Base-by-base conservation (phyloP, 768 basidiomycete genomes). In the Ephemerocybe angulata region DNA sequence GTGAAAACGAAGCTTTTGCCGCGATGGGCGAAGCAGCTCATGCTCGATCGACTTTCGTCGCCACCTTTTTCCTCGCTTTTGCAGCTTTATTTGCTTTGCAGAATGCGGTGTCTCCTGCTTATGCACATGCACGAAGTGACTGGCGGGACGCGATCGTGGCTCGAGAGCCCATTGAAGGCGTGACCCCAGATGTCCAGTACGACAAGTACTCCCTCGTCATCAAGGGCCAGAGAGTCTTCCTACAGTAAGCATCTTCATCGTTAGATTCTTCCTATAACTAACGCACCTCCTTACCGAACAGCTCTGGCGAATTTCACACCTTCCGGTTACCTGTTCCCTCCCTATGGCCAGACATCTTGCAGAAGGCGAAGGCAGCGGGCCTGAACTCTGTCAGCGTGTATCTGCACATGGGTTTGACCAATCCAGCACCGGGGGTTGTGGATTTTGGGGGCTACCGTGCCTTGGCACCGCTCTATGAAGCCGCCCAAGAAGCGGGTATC, bases 241-340 rank as follows among this genome's bases (percentile, higher is more conserved):
- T 91, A 3, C 79, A 88, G 88, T 88, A 69, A 52, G 84, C 11
- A 13, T 12, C 40, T 76, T n/a, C 48, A 43, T 13, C 29, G 21
- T n/a, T 24, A 52, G 4, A 2, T 49, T 17, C 13, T 56, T 13
- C 11, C 15, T 0, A 8, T 2, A 19, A 38, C 17, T 38, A 7
- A 33, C 53, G 37, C 50, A 22, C 49, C 44, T 28, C 38, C 28
- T 38, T 29, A 11, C 38, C 37, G 8, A n/a, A 41, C 55, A 91
- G 90, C 61, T 89, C 88, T 0, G 91, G 91, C 54, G 91, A 92
- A 66, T 90, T 91, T 66, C 91, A 92, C 62, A 82, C 88, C 1
- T 93, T 88, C 72, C 82, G 89, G 22, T 70, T 93, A 5, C 91
- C 89, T 12, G 86, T 91, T 0, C 88, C 87, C 15, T 82, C 82